phyloP scores from a whole-genome alignment of 108 stramenopile genomes.

The Chaetoceros tenuissimus region DNA sequence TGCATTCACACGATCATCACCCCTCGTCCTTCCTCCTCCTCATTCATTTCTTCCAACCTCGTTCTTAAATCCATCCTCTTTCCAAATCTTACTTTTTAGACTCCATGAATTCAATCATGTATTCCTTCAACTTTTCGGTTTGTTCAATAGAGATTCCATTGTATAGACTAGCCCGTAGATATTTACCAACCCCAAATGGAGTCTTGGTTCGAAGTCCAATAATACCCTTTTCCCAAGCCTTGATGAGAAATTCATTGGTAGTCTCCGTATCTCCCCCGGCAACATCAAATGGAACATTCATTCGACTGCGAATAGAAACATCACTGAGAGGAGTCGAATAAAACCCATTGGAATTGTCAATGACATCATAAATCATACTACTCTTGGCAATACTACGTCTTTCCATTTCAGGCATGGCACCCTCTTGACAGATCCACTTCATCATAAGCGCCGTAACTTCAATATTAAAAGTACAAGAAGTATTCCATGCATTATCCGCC shows the following conservation, averaged over 20 bases:
- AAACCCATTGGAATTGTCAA: slow-evolving; percentile 28
- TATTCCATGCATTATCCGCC: slow-evolving; percentile 35
- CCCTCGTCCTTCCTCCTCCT: too few species aligned
- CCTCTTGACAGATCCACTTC: slow-evolving; percentile 27
- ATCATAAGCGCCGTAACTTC: slow-evolving; percentile 30
- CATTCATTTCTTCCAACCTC: too few species aligned
- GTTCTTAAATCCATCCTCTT: too few species aligned
- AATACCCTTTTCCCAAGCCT: slow-evolving; percentile 27
- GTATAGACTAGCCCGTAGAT: slow-evolving; percentile 32
- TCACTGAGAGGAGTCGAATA: slow-evolving; percentile 13
- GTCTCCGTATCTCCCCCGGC: slow-evolving; percentile 16
- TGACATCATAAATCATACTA: slow-evolving; percentile 18
- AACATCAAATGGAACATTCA: slow-evolving; percentile 31
- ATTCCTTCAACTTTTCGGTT: slow-evolving; percentile 8
- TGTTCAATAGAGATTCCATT: slow-evolving; percentile 28
- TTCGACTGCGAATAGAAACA: slow-evolving; percentile 15
- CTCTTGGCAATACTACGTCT: slow-evolving; percentile 11
- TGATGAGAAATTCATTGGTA: slow-evolving; percentile 25
- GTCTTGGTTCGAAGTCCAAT: slow-evolving; percentile 27
- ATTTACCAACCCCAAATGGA: slow-evolving; percentile 21
- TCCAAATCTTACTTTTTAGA: too few species aligned
- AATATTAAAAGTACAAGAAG: slow-evolving; percentile 32
- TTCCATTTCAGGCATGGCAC: slow-evolving; percentile 26
- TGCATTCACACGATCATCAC: too few species aligned
- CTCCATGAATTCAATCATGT: slow-evolving; percentile 20